Evolutionary conservation across 1,139 yeast species (phyloP), one percentile per base, ranked within the genome.

Genomic region (Protomyces arabidopsidicola): DNA sequence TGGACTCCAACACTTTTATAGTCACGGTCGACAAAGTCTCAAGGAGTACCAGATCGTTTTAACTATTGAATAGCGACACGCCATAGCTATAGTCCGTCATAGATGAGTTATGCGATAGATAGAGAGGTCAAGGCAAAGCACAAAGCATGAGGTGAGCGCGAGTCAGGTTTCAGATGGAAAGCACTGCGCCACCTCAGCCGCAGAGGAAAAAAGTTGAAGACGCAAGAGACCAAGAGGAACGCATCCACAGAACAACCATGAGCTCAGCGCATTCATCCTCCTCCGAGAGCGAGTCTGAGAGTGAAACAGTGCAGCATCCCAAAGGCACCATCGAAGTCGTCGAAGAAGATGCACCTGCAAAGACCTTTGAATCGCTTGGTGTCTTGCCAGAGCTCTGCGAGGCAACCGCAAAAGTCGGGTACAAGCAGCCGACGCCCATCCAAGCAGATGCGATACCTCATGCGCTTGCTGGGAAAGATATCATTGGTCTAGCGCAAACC

Each of bases 401-500:
- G 70, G 86, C 97, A 0, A 85, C 95, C 69, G 84, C 85, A 65
- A 80, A 84, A 67, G 77, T 90, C 65, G 96, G 96, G 2, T 95
- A 85, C 77, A 85, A 81, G 66, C 85, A 86, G 70, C 98, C 98
- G 3, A 90, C 98, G 0, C 97, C 98, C 12, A 93, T 93, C 72
- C 98, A 93, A 75, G 82, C 87, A 4, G 91, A 88, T 74, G 83
- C 97, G 8, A 88, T 95, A 66, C 98, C 98, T 0, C 88, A 88
- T 70, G 97, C 97, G 3, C 77, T 93, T 27, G 84, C 86, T 69
- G 97, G 97, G 66, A 82, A 97, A 71, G 99, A 95, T 75, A 95
- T 95, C 59, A 97, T 95, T 65, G 98, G 98, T 70, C 90, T 95
- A 87, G 99, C 99, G 10, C 86, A 97, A 73, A 95, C 99, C 1